A percentile compares a stretch with the other conserved stretches of the same genome.
Evolutionary conservation across 441 rosid species (phyloP).

Genomic region (Isatis lusitanica): DNA sequence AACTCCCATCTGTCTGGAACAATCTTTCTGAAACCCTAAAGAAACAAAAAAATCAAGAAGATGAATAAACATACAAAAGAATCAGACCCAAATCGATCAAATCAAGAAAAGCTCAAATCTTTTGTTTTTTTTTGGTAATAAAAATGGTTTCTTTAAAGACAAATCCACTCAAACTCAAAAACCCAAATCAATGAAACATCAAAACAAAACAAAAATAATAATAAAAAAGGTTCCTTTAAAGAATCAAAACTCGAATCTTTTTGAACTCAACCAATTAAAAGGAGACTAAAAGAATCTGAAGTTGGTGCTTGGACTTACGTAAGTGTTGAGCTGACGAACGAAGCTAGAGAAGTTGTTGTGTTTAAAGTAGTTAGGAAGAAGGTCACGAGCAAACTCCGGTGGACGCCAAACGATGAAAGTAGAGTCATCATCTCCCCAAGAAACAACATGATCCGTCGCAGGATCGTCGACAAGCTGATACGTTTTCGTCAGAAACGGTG

Average conservation of each 20-base stretch:
- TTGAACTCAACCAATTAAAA: no score
- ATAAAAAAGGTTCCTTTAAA: background rate
- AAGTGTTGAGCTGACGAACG: conserved; percentile 93
- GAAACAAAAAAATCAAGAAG: background rate
- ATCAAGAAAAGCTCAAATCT: background rate
- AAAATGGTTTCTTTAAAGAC: background rate
- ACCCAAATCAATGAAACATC: background rate
- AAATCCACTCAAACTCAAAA: background rate
- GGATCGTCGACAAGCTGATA: conserved; percentile 94
- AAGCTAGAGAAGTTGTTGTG: conserved; percentile 95
- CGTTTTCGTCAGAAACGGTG: conserved; percentile 88
- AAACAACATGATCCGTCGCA: conserved; percentile 77
- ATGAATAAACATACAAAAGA: background rate
- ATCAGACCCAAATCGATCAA: background rate
- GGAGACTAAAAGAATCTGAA: no score
- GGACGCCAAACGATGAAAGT: conserved; percentile 94
- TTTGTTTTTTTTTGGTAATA: background rate
- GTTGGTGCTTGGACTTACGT: conserved; percentile 44
- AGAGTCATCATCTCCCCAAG: conserved; percentile 89
- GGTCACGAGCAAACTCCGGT: conserved; percentile 89
- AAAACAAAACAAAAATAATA: background rate
- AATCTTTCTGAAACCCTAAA: conserved; percentile 92
- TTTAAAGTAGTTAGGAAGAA: conserved; percentile 95
- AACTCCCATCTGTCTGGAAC: conserved; percentile 99
- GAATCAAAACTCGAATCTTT: no score